Base-by-base conservation (phyloP, 2,329 filamentous ascomycete species). In the Penicillium aurantiogriseum region DNA sequence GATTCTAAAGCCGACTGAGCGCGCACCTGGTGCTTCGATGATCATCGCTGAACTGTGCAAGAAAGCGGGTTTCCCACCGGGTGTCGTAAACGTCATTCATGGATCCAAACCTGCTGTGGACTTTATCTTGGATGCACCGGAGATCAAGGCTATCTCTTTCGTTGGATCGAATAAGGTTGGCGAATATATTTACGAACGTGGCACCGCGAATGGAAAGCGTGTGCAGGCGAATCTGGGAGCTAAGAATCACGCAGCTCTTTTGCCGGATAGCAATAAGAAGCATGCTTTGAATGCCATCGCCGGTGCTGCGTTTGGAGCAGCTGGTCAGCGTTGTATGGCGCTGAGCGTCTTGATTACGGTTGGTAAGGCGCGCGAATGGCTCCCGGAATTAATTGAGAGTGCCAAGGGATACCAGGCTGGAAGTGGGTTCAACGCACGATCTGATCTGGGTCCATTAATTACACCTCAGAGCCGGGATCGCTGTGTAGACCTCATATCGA, bases 141-240 rank as follows among this genome's bases (percentile, higher is more conserved):
- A 77, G 56, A 86, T 87, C 77, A 87, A 86, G 76, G 85, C 85
- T 50, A 80, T 88, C 62, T 83, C 79, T 67, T 88, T 88, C 63
- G 85, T 88, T n/a, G 85, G 85, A 48, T 82, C 80, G 74, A 87
- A 87, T 77, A 81, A 81, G 68, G 85, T 84, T 9, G 85, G 85
- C 46, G 85, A 88, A 67, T 87, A 88, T 73, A 87, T 88, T 69
- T 87, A 81, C 74, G 75, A 77, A 29, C 82, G 84, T 43, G 84
- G 80, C 8, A 83, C 81, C 3, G 85, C 84, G 57, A 84, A 86
- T 55, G 85, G 85, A 57, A 88, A 52, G 29, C 50, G 50, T 36
- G 50, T 52, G 1, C 50, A 52, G 31, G 50, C 50, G 1, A 52
- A 52, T n/a, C 21, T 52, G 17, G 50, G 50, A 11, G 50, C 50